Evolutionary conservation across 1,284 basidiomycete species (phyloP).

Genomic region (Hortiboletus rubellus): DNA sequence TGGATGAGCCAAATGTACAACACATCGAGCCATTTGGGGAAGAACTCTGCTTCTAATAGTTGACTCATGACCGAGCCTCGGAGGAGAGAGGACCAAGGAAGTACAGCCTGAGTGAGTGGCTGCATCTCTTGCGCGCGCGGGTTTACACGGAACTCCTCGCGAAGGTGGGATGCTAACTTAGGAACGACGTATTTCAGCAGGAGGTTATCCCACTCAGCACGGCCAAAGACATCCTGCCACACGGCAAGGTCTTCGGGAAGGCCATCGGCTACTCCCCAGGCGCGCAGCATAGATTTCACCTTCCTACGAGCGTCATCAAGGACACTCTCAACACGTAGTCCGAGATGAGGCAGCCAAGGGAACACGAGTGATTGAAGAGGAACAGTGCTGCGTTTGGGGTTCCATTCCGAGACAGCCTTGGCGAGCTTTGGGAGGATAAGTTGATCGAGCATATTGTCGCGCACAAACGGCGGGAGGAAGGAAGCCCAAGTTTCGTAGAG

Average conservation of each 20-base stretch:
- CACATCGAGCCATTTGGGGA: slow-evolving; percentile 95
- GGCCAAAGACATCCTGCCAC: slow-evolving; percentile 84
- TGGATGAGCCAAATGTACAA: slow-evolving; percentile 90
- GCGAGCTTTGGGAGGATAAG: slow-evolving; percentile 91
- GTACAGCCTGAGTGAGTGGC: slow-evolving; percentile 68
- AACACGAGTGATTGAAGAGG: slow-evolving; percentile 85
- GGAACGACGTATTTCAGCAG: slow-evolving; percentile 90
- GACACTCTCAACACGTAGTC: slow-evolving; percentile 74
- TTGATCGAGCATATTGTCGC: slow-evolving; percentile 95
- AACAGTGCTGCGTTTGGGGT: slow-evolving; percentile 53
- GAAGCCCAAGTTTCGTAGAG: slow-evolving; percentile 88
- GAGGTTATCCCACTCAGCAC: slow-evolving; percentile 87
- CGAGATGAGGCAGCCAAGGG: slow-evolving; percentile 93
- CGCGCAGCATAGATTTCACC: slow-evolving; percentile 74
- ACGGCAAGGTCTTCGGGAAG: slow-evolving; percentile 71
- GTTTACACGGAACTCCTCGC: slow-evolving; percentile 85
- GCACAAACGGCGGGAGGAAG: slow-evolving; percentile 87
- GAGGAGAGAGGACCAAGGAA: slow-evolving; percentile 77
- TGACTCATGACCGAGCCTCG: slow-evolving; percentile 77
- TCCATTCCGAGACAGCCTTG: slow-evolving; percentile 85
- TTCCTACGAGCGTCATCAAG: slow-evolving; percentile 86
- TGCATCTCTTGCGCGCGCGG: slow-evolving; percentile 86
- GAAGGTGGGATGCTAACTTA: slow-evolving; percentile 78
- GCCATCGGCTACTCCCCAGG: slow-evolving; percentile 76
- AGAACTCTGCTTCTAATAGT: slow-evolving; percentile 87